Percentiles rank a stretch among this genome's conserved stretches.
Conservation (phyloP, 768 basidiomycete genomes). For the Tricholoma bakamatsutake region DNA sequence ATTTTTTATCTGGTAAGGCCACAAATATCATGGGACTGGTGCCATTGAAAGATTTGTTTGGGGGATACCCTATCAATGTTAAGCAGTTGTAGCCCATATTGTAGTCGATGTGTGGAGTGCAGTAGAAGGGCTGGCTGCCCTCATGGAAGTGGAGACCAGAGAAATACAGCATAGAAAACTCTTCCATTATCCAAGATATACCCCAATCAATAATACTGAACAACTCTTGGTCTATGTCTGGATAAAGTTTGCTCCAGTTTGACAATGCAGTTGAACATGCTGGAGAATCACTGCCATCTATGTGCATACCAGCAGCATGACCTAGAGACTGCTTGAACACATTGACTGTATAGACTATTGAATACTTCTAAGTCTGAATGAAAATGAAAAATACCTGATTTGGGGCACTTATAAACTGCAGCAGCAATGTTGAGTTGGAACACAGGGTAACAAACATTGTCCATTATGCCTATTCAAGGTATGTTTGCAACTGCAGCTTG, state of each 20-base stretch:
- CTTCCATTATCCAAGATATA: background rate
- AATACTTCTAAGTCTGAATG: background rate
- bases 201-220: background rate
- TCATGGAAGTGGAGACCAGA: background rate
- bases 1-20: background rate
- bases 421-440: background rate
- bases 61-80: background rate
- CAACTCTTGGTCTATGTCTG: background rate
- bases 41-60: background rate
- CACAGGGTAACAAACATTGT: background rate
- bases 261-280: background rate
- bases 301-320: background rate
- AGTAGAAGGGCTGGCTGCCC: background rate
- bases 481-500: background rate
- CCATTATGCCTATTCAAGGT: background rate
- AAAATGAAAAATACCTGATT: background rate
- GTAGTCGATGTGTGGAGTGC: background rate
- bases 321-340: background rate
- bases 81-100: background rate
- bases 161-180: background rate
- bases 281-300: background rate
- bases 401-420: background rate
- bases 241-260: background rate
- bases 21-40: background rate
- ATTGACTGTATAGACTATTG: background rate